Evolutionary conservation across 208 protist species (phyloP).

Genomic region (Leptomonas pyrrhocoris): DNA sequence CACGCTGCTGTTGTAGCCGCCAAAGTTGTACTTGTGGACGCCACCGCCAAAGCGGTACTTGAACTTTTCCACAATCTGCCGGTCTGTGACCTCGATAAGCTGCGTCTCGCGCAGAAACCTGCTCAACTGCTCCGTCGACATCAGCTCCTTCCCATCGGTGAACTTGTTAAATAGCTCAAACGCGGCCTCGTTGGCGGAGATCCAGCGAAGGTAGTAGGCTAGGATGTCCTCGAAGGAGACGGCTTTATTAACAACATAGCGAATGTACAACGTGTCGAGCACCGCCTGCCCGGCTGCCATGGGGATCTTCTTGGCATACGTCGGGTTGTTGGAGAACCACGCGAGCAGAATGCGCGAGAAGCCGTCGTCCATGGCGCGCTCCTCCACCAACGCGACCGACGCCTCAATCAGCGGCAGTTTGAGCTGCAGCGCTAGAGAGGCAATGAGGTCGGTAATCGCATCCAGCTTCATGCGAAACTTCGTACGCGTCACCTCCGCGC

Average conservation of each 20-base stretch:
- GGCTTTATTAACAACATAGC: conserved; percentile 46
- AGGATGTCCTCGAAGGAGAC: conserved; percentile 72
- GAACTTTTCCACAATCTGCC: conserved; percentile 80
- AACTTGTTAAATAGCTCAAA: conserved; percentile 81
- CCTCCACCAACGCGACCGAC: conserved; percentile 56
- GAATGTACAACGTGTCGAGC: conserved; percentile 67
- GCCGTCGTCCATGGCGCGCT: conserved; percentile 83
- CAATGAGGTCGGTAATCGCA: conserved; percentile 41
- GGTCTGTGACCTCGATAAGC: conserved; percentile 68
- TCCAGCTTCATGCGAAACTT: conserved; percentile 84
- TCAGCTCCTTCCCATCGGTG: conserved; percentile 61
- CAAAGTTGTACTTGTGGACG: conserved; percentile 90
- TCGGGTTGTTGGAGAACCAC: conserved; percentile 73
- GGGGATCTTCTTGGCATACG: conserved; percentile 45
- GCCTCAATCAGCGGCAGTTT: conserved; percentile 64
- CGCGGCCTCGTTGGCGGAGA: conserved; percentile 62
- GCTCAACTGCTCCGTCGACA: conserved; percentile 75
- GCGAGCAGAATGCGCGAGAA: conserved; percentile 81
- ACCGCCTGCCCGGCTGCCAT: conserved; percentile 47
- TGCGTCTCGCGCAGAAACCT: conserved; percentile 83
- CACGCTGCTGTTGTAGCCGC: conserved; percentile 74
- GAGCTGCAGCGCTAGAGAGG: conserved; percentile 31
- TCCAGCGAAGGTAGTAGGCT: conserved; percentile 61
- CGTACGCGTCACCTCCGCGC: conserved; percentile 76
- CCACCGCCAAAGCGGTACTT: conserved; percentile 87